Conservation (phyloP, 495 filamentous ascomycete species). For the Pyrenopolyporus hunteri region DNA sequence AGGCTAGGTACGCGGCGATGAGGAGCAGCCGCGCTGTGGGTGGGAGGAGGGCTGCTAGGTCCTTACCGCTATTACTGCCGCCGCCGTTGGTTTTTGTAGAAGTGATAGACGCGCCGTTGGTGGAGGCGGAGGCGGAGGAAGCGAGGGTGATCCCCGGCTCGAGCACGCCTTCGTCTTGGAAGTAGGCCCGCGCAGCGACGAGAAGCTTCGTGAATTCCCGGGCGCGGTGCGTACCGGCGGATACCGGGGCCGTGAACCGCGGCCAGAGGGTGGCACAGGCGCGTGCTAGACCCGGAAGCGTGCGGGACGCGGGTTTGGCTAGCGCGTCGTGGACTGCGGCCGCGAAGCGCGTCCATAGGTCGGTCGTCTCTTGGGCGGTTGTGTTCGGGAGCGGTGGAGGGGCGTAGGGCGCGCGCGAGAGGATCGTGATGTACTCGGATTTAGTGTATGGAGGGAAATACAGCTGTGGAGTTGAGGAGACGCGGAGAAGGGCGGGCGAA, state of each 20-base stretch:
- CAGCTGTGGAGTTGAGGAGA: slow-evolving; percentile 75
- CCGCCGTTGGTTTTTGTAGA: background rate
- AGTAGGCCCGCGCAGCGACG: slow-evolving; percentile 71
- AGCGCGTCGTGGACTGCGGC: slow-evolving; percentile 76
- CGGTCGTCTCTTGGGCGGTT: slow-evolving; percentile 52
- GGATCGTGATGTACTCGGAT: slow-evolving; percentile 74
- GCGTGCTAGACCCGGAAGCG: slow-evolving; percentile 64
- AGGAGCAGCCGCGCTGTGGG: slow-evolving; percentile 84
- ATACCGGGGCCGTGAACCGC: slow-evolving; percentile 70
- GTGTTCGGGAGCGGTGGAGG: slow-evolving; percentile 47
- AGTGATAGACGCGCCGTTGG: slow-evolving; percentile 1
- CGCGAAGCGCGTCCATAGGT: slow-evolving; percentile 82
- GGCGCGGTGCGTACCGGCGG: slow-evolving; percentile 66
- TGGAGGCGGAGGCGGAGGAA: slow-evolving; percentile 16
- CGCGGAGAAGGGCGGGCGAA: slow-evolving; percentile 71
- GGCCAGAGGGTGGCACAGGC: slow-evolving; percentile 70
- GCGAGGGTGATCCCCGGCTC: slow-evolving; percentile 69
- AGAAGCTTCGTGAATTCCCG: slow-evolving; percentile 85
- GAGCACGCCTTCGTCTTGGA: slow-evolving; percentile 76
- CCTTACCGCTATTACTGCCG: slow-evolving; percentile 24
- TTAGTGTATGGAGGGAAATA: slow-evolving; percentile 87
- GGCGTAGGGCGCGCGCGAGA: slow-evolving; percentile 54
- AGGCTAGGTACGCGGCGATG: slow-evolving; percentile 88
- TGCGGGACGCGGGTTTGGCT: slow-evolving; percentile 66
- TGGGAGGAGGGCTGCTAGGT: slow-evolving; percentile 63